Conservation (phyloP, 306 rosid species). For the Medicago arabica region DNA sequence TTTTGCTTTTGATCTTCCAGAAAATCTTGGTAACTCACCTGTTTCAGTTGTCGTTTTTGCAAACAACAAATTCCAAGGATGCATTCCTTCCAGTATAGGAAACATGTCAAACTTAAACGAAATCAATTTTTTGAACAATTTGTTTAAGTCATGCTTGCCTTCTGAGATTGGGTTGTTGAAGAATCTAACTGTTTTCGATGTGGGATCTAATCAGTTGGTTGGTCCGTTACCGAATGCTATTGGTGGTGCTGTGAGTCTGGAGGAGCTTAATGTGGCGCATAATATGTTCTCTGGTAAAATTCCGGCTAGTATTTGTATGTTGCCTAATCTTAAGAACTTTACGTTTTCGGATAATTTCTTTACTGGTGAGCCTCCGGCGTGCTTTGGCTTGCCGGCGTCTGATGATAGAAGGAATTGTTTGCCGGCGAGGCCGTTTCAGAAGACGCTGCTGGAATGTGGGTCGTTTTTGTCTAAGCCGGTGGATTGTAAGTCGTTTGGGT, state of each 20-base stretch:
- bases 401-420: conserved; percentile 79
- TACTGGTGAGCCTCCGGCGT: conserved; percentile 83
- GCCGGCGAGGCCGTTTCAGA: conserved; percentile 74
- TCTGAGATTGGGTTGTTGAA: conserved; percentile 61
- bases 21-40: conserved; percentile 69
- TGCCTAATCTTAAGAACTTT: conserved; percentile 85
- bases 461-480: conserved; percentile 71
- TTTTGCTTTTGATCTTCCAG: conserved; percentile 56
- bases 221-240: conserved; percentile 62
- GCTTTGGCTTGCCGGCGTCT: conserved; percentile 53
- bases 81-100: conserved; percentile 70
- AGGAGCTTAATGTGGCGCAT: conserved; percentile 65
- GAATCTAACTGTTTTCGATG: conserved; percentile 69
- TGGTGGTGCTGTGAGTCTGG: conserved; percentile 59
- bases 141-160: conserved; percentile 63
- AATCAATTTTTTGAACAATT: conserved; percentile 57
- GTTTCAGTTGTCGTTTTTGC: conserved; percentile 79
- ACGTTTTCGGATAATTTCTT: conserved; percentile 85
- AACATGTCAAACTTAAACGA: conserved; percentile 74
- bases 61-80: conserved; percentile 69
- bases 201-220: conserved; percentile 56
- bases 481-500: conserved; percentile 72
- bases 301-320: conserved; percentile 67
- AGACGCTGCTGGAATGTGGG: conserved; percentile 60
- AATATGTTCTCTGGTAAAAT: conserved; percentile 64